These are phyloP conservation scores for Heterobasidion occidentale DNA, from an alignment of 1,284 basidiomycete genomes.

Conservation along the genomic window DNA sequence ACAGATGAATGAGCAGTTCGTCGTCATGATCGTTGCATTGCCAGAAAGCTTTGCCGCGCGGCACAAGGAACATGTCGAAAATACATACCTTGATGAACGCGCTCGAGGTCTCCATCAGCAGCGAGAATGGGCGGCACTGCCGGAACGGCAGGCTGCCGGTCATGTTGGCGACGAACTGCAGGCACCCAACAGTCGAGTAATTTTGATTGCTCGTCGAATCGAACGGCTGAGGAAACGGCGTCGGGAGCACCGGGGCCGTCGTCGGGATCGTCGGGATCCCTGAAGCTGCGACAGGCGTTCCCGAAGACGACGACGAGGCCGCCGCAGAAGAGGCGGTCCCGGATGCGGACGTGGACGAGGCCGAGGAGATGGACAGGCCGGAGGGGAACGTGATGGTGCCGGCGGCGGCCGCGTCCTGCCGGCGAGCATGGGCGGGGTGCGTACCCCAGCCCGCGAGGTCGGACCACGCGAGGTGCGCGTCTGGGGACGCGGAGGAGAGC, in stretches of 20 bases:
- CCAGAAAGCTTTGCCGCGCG: background rate
- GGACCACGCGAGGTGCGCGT: constrained; percentile 8
- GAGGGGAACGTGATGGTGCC: constrained; percentile 6
- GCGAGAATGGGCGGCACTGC: constrained; percentile 67
- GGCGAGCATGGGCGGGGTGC: constrained; percentile 2
- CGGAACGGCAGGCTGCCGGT: constrained; percentile 52
- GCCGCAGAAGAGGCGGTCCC: constrained; percentile 9
- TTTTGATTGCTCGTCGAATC: constrained; percentile 55
- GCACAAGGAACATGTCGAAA: background rate
- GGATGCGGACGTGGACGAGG: constrained; percentile 10
- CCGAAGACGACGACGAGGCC: constrained; percentile 6
- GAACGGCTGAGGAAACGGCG: constrained; percentile 72
- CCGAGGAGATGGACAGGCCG: background rate
- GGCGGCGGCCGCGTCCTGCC: constrained; percentile 2
- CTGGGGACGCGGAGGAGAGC: constrained; percentile 20
- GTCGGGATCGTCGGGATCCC: constrained; percentile 22
- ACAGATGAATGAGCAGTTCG: background rate
- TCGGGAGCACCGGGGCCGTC: constrained; percentile 41
- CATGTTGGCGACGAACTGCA: constrained; percentile 68
- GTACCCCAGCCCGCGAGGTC: background rate
- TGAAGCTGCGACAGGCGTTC: constrained; percentile 10
- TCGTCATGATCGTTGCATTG: background rate
- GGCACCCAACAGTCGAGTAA: constrained; percentile 56
- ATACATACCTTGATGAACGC: constrained; percentile 47
- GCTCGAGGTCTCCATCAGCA: constrained; percentile 53